A percentile compares a stretch with the other conserved stretches of the same genome.
phyloP scores from a whole-genome alignment of 2,329 filamentous ascomycete species.

The Metarhizium guizhouense region DNA sequence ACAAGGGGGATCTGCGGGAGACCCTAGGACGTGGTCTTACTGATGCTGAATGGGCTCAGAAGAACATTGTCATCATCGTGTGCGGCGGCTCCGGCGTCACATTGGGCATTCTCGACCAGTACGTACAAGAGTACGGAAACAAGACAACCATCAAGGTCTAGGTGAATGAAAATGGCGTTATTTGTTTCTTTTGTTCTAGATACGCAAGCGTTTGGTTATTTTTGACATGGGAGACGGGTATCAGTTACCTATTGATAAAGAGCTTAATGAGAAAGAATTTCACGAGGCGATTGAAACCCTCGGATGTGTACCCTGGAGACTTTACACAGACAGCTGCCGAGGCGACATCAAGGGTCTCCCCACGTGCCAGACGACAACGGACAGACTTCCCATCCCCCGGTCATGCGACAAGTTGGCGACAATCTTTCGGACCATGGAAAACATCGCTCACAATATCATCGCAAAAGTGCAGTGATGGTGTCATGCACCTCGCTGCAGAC shows the following conservation, averaged over 20 bases:
- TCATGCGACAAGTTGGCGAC: background rate
- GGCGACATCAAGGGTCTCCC: background rate
- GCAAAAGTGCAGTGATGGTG: background rate
- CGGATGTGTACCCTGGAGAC: background rate
- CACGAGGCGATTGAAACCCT: slow-evolving; percentile 1
- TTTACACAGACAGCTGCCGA: background rate
- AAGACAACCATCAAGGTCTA: slow-evolving; percentile 23
- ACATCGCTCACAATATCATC: background rate
- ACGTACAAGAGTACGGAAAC: slow-evolving; percentile 36
- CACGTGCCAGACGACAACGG: background rate
- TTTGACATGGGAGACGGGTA: background rate
- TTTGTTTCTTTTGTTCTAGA: background rate
- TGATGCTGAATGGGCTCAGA: slow-evolving; percentile 51
- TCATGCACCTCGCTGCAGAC: background rate
- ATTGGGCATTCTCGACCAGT: slow-evolving; percentile 50
- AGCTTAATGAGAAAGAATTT: slow-evolving; percentile 6
- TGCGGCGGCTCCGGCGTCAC: slow-evolving; percentile 70
- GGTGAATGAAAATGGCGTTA: slow-evolving; percentile 2
- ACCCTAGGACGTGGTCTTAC: slow-evolving; percentile 43
- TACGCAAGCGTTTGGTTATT: slow-evolving; percentile 2
- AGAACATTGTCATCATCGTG: slow-evolving; percentile 74
- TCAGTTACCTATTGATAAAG: background rate
- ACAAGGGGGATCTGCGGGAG: slow-evolving; percentile 53
- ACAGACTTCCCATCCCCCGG: background rate
- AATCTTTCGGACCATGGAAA: background rate